Conservation (phyloP, 345 rosid genomes). For the Eucalyptus shirleyi region DNA sequence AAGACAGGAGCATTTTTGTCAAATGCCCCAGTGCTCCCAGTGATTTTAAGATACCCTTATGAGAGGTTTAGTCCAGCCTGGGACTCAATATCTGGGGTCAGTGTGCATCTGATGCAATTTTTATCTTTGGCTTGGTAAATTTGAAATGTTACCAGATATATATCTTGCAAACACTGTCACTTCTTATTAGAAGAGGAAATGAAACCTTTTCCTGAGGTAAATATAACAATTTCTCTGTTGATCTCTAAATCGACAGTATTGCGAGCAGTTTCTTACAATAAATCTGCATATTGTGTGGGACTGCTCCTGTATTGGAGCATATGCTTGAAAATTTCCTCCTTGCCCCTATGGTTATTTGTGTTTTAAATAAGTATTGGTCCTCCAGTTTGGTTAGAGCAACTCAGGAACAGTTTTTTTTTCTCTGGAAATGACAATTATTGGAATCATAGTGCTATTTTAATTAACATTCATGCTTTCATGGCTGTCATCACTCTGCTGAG, state of each 20-base stretch:
- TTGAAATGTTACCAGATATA: not conserved
- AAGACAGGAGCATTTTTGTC: constrained; percentile 97
- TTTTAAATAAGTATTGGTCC: not conserved
- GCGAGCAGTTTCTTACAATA: not conserved
- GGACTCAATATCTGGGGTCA: constrained; percentile 95
- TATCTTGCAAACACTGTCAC: not conserved
- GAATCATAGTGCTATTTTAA: not conserved
- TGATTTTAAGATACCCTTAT: constrained; percentile 67
- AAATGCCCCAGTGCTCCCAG: constrained; percentile 73
- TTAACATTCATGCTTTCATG: not conserved
- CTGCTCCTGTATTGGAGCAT: not conserved
- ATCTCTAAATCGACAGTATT: not conserved
- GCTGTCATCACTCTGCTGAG: not conserved
- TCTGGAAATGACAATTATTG: not conserved
- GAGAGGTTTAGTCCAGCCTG: constrained; percentile 86
- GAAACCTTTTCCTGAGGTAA: not conserved
- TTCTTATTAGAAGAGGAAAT: not conserved
- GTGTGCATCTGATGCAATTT: not conserved
- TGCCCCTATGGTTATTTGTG: not conserved
- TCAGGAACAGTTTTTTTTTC: not conserved
- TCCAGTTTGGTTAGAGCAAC: not conserved
- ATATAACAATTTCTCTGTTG: not conserved
- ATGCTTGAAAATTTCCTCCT: not conserved
- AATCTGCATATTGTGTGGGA: not conserved
- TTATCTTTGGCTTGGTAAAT: not conserved